Evolutionary conservation across 1,139 yeast species (phyloP), one percentile per base, ranked within the genome.

Genomic region (Pichia sp.): DNA sequence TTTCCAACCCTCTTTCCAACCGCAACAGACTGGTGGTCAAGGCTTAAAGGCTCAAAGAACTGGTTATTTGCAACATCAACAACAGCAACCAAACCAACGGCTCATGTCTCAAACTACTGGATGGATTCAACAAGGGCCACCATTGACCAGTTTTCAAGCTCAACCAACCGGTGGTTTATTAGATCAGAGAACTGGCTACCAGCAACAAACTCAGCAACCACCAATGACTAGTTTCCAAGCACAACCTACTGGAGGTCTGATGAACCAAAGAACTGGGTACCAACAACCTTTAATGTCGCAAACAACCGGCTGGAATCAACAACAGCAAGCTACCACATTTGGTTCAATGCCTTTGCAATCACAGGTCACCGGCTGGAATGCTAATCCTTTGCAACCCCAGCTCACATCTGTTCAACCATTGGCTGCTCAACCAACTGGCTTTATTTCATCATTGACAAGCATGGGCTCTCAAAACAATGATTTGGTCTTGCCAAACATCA

Each of bases 401-500:
- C 49, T 44, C n/a, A 14, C 83, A 77, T 59, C 64, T 55, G 55
- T 70, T 9, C 58, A 69, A 60, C 64, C 63, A 50, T 61, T 68
- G 36, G 63, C 65, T 36, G 58, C 72, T 1, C 78, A 75, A 60
- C 67, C 68, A 27, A 73, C 78, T 20, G 77, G 77, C 1, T 69
- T 68, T 46, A 64, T 64, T 58, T 61, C 67, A 1, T 55, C 67
- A 8, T 75, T 76, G 54, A 66, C 70, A 44, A 62, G 69, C 2
- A 60, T 69, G 53, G 71, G 74, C 24, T 67, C 55, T 24, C 69
- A 60, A 64, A 66, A 72, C 50, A 70, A 77, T 64, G 67, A 67
- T 48, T 53, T 77, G 58, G 83, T 81, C 63, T 81, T 84, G 59
- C 91, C 90, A 27, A 71, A 72, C 56, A 84, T 85, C 58, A 78